Base-by-base conservation (phyloP, 805 yeast genomes). In the Barnettozyma vustinii region DNA sequence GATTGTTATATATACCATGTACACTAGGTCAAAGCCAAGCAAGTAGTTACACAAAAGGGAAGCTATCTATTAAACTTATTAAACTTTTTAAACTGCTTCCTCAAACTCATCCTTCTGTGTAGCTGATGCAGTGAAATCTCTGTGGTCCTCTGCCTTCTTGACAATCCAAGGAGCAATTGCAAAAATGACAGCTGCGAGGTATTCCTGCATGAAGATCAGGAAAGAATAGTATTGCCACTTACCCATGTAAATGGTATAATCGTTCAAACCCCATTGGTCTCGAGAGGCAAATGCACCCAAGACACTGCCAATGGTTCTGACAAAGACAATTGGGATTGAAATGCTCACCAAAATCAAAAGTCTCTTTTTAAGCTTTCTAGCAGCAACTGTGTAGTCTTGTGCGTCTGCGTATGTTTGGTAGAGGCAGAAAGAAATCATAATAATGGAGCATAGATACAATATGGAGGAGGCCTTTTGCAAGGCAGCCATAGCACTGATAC, bases 191-290 rank as follows among this genome's bases (percentile, higher is more conserved):
- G 35, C 27, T 10, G 45, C 9, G 18, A 48, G 41, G 15, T 27
- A 33, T 20, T 48, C 51, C 13, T 39, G 21, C 12, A 48, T 20
- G 21, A 48, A 48, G 37, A 35, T 18, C 9, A 40, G 21, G 35
- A 48, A 48, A 9, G 32, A 16, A 21, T 44, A 48, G 9, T 39
- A 26, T 16, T 23, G 18, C 51, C 51, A 48, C 19, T 40, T 44
- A 4, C 51, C 51, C 39, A 32, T 40, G 40, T 44, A 48, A 13
- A 48, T 40, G 1, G 51, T 44, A 26, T 39, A 48, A 3, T 23
- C 19, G 20, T 44, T 48, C 32, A 44, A 40, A 15, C 44, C 46
- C 30, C 43, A 44, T 19, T 33, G 21, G 37, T 48, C 40, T 9
- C 36, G 33, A 15, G 10, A 9, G 19, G 35, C 12, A 33, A 48